Evolutionary conservation across 2,329 filamentous ascomycete genomes (phyloP).

Genomic region (Xylariaceae sp.): DNA sequence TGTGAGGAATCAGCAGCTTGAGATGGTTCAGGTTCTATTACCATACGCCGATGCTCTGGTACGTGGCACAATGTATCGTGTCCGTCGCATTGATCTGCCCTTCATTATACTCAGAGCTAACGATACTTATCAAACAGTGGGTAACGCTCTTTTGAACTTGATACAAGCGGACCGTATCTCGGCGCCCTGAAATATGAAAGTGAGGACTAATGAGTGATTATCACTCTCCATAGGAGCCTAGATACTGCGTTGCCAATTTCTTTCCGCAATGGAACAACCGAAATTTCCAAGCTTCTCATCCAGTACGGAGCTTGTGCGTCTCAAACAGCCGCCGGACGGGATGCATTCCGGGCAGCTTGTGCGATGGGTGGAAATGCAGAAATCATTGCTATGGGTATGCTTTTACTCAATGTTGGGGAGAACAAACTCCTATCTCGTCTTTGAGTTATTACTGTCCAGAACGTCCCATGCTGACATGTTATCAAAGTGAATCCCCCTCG

Average conservation of each 20-base stretch:
- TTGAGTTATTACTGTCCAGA: no score
- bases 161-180: no score
- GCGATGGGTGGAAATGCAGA: constrained; percentile 41
- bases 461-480: no score
- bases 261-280: constrained; percentile 40
- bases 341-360: constrained; percentile 52
- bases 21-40: constrained; percentile 52
- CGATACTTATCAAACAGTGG: no score
- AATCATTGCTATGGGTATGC: constrained; percentile 38
- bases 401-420: not conserved
- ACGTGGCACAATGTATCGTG: no score
- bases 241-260: constrained; percentile 48
- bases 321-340: constrained; percentile 46
- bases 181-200: no score
- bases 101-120: no score
- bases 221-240: constrained; percentile 30
- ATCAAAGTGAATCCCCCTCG: no score
- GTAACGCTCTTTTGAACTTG: no score
- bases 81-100: no score
- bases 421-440: no score
- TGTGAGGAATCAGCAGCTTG: constrained; percentile 45
- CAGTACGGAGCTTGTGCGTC: constrained; percentile 47
- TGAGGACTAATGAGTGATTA: no score
- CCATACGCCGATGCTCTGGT: constrained; percentile 47
- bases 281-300: constrained; percentile 45